Base-by-base conservation (phyloP, 2,329 filamentous ascomycete species). In the Colletotrichum lindemuthianum region DNA sequence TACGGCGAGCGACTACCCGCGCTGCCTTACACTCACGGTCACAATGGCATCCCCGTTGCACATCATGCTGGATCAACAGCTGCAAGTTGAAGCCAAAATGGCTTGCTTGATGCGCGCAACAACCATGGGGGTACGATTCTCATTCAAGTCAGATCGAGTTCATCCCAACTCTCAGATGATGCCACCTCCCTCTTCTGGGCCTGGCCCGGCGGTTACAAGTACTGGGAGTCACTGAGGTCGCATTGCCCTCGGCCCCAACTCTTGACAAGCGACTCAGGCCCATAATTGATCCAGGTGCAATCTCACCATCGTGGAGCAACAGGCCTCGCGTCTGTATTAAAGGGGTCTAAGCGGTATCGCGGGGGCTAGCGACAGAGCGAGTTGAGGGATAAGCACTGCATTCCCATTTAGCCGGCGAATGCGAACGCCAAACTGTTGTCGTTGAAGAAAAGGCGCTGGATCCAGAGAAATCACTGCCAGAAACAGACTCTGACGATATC, bases 21-120 rank as follows among this genome's bases (percentile, higher is more conserved):
- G 24, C 24, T 40, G 39, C 40, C 39, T 16, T 16, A 24, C 47
- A 40, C 48, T 16, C 24, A 33, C 34, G 36, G n/a, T 50, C 13
- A 24, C 13, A n/a, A 49, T 12, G 34, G 13, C 8, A 52, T 50
- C 55, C 57, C 43, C 34, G 54, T 54, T 50, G 59, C 59, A 48
- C 52, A 58, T 68, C 66, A 66, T 56, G 45, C 58, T 59, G 58
- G 53, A 65, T 63, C 60, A 50, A 64, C 45, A 52, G 40, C 66
- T 65, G 65, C 61, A 65, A 60, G 43, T 24, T 43, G 61, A 51
- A 39, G 33, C 44, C 49, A 45, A 55, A 43, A 37, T 41, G 52
- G 49, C 48, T 44, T 34, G 32, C 15, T 51, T 34, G 34, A 15
- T 24, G 24, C 24, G 6, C 24, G 47, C 11, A 8, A 43, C 50